Base-by-base conservation (phyloP, 768 basidiomycete species). In the Boletus tylopilopsis region DNA sequence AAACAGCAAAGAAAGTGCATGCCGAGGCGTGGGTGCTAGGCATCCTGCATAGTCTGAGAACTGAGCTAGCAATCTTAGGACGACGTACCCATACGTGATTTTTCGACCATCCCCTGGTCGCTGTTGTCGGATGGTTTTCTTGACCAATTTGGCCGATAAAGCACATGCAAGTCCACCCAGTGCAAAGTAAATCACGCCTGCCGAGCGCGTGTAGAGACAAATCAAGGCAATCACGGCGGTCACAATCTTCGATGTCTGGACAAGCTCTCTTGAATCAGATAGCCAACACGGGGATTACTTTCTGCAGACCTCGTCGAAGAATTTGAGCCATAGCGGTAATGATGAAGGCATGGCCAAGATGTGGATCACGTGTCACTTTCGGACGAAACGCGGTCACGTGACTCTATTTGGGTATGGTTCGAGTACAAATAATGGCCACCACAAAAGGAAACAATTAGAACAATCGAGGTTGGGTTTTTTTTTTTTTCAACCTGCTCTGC, bases 11-110 rank as follows among this genome's bases (percentile, higher is more conserved):
- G 68, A 75, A 90, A 2, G 76, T 73, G 56, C 87, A 86, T 6
- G 74, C 71, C 10, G 86, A 82, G 11, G 88, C 84, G 64, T 91
- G 89, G 6, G 89, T 90, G 54, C 85, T 87, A 6, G 89, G 89
- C 89, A 91, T 90, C 12, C 89, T 90, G 61, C 41, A 50, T 15
- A n/a, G 34, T 22, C 18, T 13, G 21, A 22, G 7, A 23, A 7
- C 18, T 55, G 22, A 45, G 45, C 27, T 33, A 25, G 22, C 22
- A 23, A 27, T 37, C 29, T n/a, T 0, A 27, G 21, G 9, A 34
- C n/a, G 37, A 51, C 79, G 42, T 59, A 90, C 88, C 89, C 89
- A 61, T 85, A 91, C 4, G 81, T 72, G 44, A 71, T 70, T 62
- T 84, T 87, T 37, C 68, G 67, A 37, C 61, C 56, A 21, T 69